Base-by-base conservation (phyloP, 2,329 filamentous ascomycete species). In the Colletotrichum kahawae region DNA sequence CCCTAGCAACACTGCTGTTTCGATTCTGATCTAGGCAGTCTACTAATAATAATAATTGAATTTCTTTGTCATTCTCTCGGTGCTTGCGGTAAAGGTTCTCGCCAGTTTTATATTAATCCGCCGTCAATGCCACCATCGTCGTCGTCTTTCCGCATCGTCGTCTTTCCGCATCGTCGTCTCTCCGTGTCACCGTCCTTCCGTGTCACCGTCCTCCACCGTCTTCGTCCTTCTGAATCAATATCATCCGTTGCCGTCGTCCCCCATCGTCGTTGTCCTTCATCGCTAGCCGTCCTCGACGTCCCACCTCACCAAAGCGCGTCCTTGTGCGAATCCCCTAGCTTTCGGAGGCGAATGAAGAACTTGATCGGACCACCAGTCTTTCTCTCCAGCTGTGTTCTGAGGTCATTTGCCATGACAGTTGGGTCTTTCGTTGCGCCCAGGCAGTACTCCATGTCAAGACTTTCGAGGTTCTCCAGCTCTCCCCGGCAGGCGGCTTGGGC, bases 1-100 rank as follows among this genome's bases (percentile, higher is more conserved):
- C 71, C 84, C 84, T 14, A 77, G 76, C 10, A 78, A 80, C 60
- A 85, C 83, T 56, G 84, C 84, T 1, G 83, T 86, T 12, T 84
- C 82, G 1, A 84, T 84, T 67, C 48, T 70, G 27, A 65, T 70
- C 48, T 70, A 70, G 43, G 12, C n/a, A 36, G 6, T 21, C n/a
- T 62, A 4, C 3, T 57, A 21, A 16, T 24, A 36, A 27, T 34
- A 16, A 57, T 16, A 27, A 9, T 57, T 24, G 16, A 10, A 13
- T 7, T 57, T 57, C 21, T 18, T 57, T 31, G 43, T 1, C 24
- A 31, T 2, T 62, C n/a, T 34, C n/a, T 21, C 1, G 29, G 27
- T 31, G 56, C 56, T 24, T 3, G 18, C 27, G 4, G 13, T 59
- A 27, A 29, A 18, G 14, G 2, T 18, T 14, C 54, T 59, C 27